phyloP scores from a whole-genome alignment of 805 yeast species.

The Lachancea mirantina region DNA sequence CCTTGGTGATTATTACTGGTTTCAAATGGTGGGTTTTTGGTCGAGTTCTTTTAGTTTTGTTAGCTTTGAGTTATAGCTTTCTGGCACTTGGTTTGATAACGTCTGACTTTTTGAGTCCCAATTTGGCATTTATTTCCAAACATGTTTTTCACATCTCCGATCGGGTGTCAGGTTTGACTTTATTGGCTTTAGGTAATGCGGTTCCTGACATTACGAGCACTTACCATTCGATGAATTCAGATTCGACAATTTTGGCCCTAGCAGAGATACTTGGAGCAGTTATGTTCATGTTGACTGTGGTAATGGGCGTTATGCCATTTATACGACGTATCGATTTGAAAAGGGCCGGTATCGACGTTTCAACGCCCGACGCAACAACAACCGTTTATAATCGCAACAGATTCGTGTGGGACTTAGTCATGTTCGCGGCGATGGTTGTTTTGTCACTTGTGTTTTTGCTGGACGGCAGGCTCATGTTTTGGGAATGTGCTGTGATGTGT shows the following conservation, averaged over 20 bases:
- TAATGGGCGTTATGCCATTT: conserved; percentile 72
- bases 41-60: conserved; percentile 12
- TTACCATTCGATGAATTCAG: conserved; percentile 67
- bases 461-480: conserved; percentile 47
- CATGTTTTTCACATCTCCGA: conserved; percentile 55
- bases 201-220: conserved; percentile 86
- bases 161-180: conserved; percentile 75
- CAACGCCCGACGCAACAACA: not conserved
- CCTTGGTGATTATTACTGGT: not conserved
- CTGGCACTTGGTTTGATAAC: conserved; percentile 70
- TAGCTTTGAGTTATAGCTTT: conserved; percentile 39
- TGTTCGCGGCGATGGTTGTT: conserved; percentile 46
- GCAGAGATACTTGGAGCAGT: conserved; percentile 93
- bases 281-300: conserved; percentile 69
- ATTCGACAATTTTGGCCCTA: conserved; percentile 70
- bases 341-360: not conserved
- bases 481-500: conserved; percentile 55
- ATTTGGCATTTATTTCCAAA: conserved; percentile 57
- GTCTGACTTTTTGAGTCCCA: conserved; percentile 76
- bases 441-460: conserved; percentile 45
- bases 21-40: conserved; percentile 1
- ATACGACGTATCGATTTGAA: conserved; percentile 55
- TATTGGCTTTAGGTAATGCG: conserved; percentile 88
- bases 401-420: conserved; percentile 54
- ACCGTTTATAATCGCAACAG: conserved; percentile 30